These are phyloP conservation scores for Arthromyces matolae DNA, from an alignment of 768 basidiomycete genomes.

Conservation along the genomic window DNA sequence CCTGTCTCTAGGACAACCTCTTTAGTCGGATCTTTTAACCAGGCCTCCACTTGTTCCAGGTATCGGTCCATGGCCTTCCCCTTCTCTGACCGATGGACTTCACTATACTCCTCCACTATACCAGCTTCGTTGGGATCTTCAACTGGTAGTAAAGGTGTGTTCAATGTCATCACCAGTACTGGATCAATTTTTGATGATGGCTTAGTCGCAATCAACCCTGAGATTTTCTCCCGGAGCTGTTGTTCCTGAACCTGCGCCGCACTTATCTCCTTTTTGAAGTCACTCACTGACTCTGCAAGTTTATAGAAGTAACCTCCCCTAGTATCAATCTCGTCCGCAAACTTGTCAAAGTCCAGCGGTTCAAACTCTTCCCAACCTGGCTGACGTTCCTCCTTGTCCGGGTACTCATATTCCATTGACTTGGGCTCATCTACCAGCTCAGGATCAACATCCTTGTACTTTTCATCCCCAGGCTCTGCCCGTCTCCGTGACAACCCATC, in stretches of 20 bases:
- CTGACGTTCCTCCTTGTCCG: not conserved
- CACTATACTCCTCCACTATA: not conserved
- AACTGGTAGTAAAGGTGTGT: not conserved
- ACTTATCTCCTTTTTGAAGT: not conserved
- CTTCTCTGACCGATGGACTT: not conserved
- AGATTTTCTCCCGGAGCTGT: no score
- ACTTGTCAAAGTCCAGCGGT: not conserved
- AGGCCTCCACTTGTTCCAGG: not conserved
- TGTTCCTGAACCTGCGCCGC: not conserved
- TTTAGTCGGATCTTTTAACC: not conserved
- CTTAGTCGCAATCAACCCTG: no score
- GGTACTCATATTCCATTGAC: not conserved
- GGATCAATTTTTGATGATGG: not conserved
- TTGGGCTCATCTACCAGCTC: not conserved
- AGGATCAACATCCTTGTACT: not conserved
- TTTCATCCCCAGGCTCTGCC: not conserved
- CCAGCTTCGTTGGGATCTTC: not conserved
- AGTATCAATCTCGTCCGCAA: not conserved
- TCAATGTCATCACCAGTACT: not conserved
- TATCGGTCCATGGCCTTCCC: not conserved
- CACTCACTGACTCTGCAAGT: not conserved
- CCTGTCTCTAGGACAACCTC: no score
- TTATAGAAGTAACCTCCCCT: not conserved
- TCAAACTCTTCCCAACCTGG: not conserved
- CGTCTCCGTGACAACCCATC: constrained; percentile 6